Evolutionary conservation across 2,329 filamentous ascomycete genomes (phyloP).

Genomic region (Scedosporium dehoogii): DNA sequence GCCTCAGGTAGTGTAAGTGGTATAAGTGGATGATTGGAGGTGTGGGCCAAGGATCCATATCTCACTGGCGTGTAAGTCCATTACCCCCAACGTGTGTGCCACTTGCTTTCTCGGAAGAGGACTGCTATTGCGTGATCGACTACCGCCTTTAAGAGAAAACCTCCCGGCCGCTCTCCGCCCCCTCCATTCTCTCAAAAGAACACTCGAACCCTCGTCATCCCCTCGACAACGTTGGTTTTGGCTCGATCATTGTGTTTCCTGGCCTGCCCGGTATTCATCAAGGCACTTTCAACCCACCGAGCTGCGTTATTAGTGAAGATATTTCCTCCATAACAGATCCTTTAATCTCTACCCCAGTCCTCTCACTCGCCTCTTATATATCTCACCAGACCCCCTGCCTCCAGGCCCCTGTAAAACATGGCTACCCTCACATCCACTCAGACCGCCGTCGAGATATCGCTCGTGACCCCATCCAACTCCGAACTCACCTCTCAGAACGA

Average conservation of each 20-base stretch:
- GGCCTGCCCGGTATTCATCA: not conserved
- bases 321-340: not conserved
- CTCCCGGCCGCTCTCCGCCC: constrained; percentile 7
- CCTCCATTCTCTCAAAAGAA: not conserved
- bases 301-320: not conserved
- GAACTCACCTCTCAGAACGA: not conserved
- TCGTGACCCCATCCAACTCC: not conserved
- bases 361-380: not conserved
- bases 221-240: not conserved
- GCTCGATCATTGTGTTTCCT: not conserved
- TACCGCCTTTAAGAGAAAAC: constrained; percentile 6
- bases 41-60: not conserved
- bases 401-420: not conserved
- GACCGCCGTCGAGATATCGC: not conserved
- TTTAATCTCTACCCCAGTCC: not conserved
- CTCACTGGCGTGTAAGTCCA: constrained; percentile 5
- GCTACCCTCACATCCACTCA: not conserved
- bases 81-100: not conserved
- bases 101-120: constrained; percentile 2
- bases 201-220: not conserved
- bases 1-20: not conserved
- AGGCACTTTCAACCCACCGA: not conserved
- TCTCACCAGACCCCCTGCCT: not conserved
- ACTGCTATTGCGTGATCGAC: constrained; percentile 9
- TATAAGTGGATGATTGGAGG: not conserved